Evolutionary conservation across 164 flowering plant genomes (phyloP), one percentile per base, ranked within the genome.

Genomic region (Piper longum): DNA sequence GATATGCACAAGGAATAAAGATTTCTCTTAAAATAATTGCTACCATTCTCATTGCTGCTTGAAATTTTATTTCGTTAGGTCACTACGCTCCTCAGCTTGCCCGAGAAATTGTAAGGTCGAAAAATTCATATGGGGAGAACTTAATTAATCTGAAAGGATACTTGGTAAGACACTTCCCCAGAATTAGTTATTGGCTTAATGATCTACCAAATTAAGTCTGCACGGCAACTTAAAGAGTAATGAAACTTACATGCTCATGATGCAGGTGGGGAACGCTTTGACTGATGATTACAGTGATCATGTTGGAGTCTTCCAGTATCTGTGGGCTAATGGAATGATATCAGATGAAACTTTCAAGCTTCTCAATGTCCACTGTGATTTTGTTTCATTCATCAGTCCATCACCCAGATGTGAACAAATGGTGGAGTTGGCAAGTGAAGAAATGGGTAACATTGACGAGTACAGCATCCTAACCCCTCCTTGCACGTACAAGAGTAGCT

Each of bases 11-110:
- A 48, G 52, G 52, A 14, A 48, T 48, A 14, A 9, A 48, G 9
- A 41, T 2, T 41, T 42, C 5, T 12, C 36, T 16, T 8, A 8
- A 16, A 2, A 42, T 42, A 11, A 9, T 41, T 5, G 43, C 16
- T 45, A 5, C 7, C 16, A 42, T 9, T 26, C 41, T 26, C 14
- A 18, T 12, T 8, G 16, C 17, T 26, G 44, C 60, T 58, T 42
- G 26, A 26, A 26, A 26, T 26, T 26, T 62, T 4, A 60, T 36
- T 73, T 57, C 66, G 66, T 3, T 80, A 92, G 98, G 99, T 19
- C 99, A 93, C 76, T 93, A 90, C 76, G 88, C 87, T 76, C 99
- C 99, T 65, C 99, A 93, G 75, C 77, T 93, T 51, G 87, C 95
- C 73, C 85, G 88, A 75, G 89, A 86, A 44, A 83, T 90, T 60